phyloP scores from a whole-genome alignment of 2,329 filamentous ascomycete genomes.

The Cladosporium sp. region DNA sequence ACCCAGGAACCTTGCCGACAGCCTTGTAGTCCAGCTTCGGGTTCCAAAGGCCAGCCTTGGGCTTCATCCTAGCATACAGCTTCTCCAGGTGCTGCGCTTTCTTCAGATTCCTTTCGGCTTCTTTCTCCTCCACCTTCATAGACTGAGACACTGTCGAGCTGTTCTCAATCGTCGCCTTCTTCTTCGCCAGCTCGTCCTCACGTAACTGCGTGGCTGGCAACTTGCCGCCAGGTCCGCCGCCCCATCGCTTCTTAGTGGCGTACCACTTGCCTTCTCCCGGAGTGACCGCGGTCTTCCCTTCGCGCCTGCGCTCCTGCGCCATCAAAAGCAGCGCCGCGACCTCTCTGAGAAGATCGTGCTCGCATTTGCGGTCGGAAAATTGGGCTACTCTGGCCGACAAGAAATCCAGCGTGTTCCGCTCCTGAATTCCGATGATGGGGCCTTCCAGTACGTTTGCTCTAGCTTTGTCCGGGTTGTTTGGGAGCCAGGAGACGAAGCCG shows the following conservation, averaged over 20 bases:
- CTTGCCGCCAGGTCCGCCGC: constrained; percentile 46
- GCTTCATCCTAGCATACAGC: constrained; percentile 48
- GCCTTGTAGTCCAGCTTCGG: constrained; percentile 49
- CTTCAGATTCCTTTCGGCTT: constrained; percentile 20
- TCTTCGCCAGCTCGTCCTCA: constrained; percentile 31
- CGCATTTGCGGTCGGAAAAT: constrained; percentile 15
- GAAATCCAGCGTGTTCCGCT: constrained; percentile 50
- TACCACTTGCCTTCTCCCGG: constrained; percentile 56
- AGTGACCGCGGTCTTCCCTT: constrained; percentile 45
- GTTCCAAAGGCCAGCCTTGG: constrained; percentile 49
- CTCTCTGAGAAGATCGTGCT: constrained; percentile 52
- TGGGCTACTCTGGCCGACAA: constrained; percentile 13
- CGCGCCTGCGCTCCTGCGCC: constrained; percentile 54
- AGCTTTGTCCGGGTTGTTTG: constrained; percentile 46
- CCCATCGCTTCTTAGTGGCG: constrained; percentile 51
- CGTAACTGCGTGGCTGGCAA: constrained; percentile 28
- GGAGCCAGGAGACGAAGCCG: constrained; percentile 48
- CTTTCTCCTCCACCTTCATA: constrained; percentile 16
- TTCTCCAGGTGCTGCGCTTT: constrained; percentile 40
- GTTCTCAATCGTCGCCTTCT: constrained; percentile 23
- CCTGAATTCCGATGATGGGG: constrained; percentile 51
- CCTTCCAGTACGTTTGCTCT: constrained; percentile 52
- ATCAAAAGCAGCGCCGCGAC: constrained; percentile 51
- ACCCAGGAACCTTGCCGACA: constrained; percentile 45
- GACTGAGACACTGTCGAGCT: neutral